Evolutionary conservation across 129 eudicot genomes (phyloP).

Genomic region (Lonicera japonica): DNA sequence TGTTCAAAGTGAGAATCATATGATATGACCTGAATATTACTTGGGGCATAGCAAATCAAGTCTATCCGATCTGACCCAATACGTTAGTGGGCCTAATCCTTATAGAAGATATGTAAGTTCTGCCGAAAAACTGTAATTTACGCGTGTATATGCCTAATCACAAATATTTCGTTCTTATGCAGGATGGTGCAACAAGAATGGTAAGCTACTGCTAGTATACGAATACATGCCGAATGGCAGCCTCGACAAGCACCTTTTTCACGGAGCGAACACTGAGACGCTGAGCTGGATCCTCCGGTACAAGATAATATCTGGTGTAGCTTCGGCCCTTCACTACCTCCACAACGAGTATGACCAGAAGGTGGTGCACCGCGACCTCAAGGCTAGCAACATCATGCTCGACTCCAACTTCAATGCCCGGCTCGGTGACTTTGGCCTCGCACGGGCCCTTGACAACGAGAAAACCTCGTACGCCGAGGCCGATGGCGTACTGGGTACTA

Average conservation of each 20-base stretch:
- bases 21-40: no score
- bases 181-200: conserved; percentile 93
- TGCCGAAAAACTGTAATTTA: no score
- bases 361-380: conserved; percentile 81
- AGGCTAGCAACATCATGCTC: conserved; percentile 91
- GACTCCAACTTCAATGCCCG: conserved; percentile 74
- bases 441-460: conserved; percentile 76
- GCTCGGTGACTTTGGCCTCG: conserved; percentile 87
- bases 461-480: conserved; percentile 85
- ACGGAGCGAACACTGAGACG: conserved; percentile 29
- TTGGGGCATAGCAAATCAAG: no score
- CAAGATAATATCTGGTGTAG: conserved; percentile 72
- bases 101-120: no score
- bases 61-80: no score
- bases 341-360: conserved; percentile 73
- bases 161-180: conserved; percentile 1
- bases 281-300: conserved; percentile 57
- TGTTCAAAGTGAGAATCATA: no score
- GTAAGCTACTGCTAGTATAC: conserved; percentile 64
- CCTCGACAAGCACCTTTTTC: conserved; percentile 73
- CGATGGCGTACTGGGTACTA: conserved; percentile 73
- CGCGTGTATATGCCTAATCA: not conserved
- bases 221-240: conserved; percentile 95
- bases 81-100: no score
- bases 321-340: conserved; percentile 83